These are phyloP conservation scores for Phellopilus nigrolimitatus DNA, from an alignment of 1,284 basidiomycete species.

Conservation along the genomic window DNA sequence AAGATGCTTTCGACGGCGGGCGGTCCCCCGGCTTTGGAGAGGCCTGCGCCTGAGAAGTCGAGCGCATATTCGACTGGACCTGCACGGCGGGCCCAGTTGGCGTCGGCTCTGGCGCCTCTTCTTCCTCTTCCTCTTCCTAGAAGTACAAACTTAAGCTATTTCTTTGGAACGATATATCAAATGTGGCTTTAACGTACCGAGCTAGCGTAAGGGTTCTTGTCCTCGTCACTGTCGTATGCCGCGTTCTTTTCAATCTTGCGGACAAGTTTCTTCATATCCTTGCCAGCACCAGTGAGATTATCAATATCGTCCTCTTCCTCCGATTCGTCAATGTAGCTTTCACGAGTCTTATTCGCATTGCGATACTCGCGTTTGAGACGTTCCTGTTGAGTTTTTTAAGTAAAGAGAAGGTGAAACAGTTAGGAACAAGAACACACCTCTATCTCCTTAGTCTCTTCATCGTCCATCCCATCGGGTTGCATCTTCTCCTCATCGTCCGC, in stretches of 20 bases:
- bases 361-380: conserved; percentile 81
- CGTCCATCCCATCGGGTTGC: conserved; percentile 64
- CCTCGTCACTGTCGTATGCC: conserved; percentile 77
- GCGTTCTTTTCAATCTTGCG: conserved; percentile 68
- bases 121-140: conserved; percentile 64
- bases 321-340: conserved; percentile 62
- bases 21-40: conserved; percentile 7
- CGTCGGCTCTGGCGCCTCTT: conserved; percentile 44
- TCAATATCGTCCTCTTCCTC: conserved; percentile 63
- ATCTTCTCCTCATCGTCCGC: conserved; percentile 84
- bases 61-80: conserved; percentile 26
- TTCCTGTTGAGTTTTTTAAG: conserved; percentile 45
- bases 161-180: background rate
- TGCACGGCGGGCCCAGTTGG: conserved; percentile 55
- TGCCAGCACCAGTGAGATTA: conserved; percentile 61
- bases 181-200: conserved; percentile 43
- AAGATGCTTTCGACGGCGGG: conserved; percentile 10
- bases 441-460: conserved; percentile 82
- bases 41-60: too few species aligned
- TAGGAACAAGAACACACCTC: conserved; percentile 46
- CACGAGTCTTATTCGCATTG: conserved; percentile 66
- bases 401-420: background rate
- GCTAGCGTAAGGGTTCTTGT: conserved; percentile 75
- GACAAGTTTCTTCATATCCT: conserved; percentile 74
- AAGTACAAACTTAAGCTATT: conserved; percentile 18